Percentiles rank a stretch among this genome's conserved stretches.
Conservation (phyloP, 148 eudicot species). For the Drosera capensis region DNA sequence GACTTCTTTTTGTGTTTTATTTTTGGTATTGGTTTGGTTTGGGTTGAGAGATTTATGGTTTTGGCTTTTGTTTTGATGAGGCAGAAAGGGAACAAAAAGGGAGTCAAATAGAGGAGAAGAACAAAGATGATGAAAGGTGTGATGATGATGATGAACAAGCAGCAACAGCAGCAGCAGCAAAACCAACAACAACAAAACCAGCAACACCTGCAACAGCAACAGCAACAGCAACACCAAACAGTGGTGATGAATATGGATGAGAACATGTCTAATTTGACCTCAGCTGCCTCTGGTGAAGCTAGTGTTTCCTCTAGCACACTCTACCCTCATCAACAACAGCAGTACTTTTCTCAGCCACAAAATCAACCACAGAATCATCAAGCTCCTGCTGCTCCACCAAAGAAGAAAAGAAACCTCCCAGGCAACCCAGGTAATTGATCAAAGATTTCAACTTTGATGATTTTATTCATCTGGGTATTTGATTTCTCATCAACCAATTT, state of each 20-base stretch:
- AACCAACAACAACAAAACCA: no score
- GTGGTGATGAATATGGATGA: background rate
- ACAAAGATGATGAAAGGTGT: background rate
- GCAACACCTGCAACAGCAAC: no score
- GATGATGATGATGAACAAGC: background rate
- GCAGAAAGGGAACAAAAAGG: background rate
- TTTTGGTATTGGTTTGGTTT: no score
- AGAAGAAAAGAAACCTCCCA: slow-evolving; percentile 2
- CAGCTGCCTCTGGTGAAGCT: background rate
- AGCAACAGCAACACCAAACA: background rate
- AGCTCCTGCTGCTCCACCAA: slow-evolving; percentile 1
- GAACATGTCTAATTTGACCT: slow-evolving; percentile 1
- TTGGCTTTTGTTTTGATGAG: background rate
- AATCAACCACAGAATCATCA: no score
- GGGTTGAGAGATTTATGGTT: background rate
- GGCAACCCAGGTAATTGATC: background rate
- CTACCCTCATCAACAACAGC: background rate
- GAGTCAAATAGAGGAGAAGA: background rate
- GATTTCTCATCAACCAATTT: background rate
- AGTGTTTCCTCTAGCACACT: slow-evolving; percentile 1
- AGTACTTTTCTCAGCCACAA: background rate
- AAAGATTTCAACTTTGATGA: background rate
- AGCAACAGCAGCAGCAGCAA: no score
- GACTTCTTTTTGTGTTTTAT: no score
- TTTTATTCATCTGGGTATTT: background rate